Evolutionary conservation across 306 rosid species (phyloP).

Genomic region (Parietaria judaica): DNA sequence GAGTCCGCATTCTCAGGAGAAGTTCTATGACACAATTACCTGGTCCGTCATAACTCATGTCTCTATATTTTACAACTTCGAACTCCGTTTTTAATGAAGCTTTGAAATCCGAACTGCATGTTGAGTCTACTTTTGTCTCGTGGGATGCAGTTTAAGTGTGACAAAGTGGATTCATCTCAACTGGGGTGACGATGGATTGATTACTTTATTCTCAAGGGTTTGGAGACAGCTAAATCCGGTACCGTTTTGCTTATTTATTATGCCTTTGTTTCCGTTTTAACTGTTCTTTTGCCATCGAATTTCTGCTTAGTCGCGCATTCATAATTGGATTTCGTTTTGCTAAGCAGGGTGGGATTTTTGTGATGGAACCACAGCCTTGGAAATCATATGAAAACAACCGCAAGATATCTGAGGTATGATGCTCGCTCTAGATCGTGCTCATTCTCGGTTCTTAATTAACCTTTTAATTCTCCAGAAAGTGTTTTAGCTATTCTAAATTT

Average conservation of each 20-base stretch:
- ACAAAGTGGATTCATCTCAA: constrained; percentile 95
- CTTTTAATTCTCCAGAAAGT: not conserved
- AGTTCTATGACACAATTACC: constrained; percentile 65
- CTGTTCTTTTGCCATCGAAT: not conserved
- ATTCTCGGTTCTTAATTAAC: not conserved
- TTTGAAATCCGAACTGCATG: not conserved
- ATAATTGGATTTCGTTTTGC: constrained; percentile 8
- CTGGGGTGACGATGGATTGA: constrained; percentile 90
- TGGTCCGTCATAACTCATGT: constrained; percentile 40
- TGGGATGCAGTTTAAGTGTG: constrained; percentile 77
- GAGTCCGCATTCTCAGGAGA: constrained; percentile 34
- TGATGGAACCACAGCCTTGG: constrained; percentile 99
- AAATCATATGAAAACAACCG: constrained; percentile 55
- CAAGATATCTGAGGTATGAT: constrained; percentile 38
- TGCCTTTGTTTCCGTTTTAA: not conserved
- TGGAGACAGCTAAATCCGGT: constrained; percentile 83
- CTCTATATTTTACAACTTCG: not conserved
- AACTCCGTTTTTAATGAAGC: not conserved
- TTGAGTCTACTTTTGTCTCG: constrained; percentile 7
- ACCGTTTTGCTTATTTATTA: constrained; percentile 14
- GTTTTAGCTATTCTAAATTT: too few relatives aligned
- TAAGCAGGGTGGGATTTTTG: constrained; percentile 79
- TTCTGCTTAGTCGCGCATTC: not conserved
- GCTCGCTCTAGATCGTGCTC: not conserved
- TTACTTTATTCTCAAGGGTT: constrained; percentile 61